Conservation (phyloP, 768 basidiomycete species). For the Suillus brevipes region DNA sequence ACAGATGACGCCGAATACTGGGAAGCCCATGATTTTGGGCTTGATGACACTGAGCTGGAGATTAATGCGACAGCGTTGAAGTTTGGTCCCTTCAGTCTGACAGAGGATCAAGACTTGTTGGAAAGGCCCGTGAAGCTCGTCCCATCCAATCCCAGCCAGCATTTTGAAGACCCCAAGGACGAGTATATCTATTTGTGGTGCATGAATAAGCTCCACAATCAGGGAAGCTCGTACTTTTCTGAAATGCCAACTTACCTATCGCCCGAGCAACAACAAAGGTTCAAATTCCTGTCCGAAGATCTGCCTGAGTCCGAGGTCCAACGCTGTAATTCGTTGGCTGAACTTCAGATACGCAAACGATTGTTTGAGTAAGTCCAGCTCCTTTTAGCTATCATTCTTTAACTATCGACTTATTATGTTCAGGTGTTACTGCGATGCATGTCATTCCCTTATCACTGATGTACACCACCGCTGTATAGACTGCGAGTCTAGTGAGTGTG, state of each 20-base stretch:
- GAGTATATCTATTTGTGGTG: background rate
- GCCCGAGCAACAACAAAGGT: background rate
- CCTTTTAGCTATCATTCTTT: background rate
- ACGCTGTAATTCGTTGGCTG: background rate
- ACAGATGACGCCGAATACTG: background rate
- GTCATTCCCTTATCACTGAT: background rate
- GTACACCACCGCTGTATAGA: background rate
- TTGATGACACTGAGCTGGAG: background rate
- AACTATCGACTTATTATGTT: too few species aligned
- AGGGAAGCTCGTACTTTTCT: accelerated
- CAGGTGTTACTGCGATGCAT: background rate
- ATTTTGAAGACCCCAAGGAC: background rate
- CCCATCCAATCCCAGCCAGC: background rate
- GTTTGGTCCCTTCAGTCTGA: background rate
- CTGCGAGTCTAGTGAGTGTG: background rate
- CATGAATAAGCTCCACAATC: background rate
- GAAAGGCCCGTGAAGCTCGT: background rate
- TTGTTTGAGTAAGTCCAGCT: background rate
- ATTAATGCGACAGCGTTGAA: background rate
- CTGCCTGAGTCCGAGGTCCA: background rate
- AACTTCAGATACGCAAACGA: background rate
- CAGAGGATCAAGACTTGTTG: too few species aligned
- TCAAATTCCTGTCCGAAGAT: background rate
- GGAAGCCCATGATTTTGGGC: background rate
- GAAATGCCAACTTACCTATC: background rate